Percentiles rank a stretch among this genome's conserved stretches.
phyloP scores from a whole-genome alignment of 495 filamentous ascomycete species.

The Aspergillus incahuasiensis region DNA sequence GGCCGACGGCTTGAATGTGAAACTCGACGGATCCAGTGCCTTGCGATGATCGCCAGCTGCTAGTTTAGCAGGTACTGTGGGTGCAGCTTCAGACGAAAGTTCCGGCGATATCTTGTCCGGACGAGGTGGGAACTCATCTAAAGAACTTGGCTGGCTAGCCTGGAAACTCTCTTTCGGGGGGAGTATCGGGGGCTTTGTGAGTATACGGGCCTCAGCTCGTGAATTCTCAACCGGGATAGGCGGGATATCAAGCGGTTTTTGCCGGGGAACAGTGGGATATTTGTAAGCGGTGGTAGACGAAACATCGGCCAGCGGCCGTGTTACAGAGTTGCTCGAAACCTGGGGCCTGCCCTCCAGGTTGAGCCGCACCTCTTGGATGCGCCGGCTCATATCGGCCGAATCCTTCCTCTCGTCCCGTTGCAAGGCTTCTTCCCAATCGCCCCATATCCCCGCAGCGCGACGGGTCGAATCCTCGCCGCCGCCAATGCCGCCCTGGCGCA shows the following conservation, averaged over 20 bases:
- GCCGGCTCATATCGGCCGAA: constrained; percentile 37
- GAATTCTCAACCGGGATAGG: constrained; percentile 14
- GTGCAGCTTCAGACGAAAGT: constrained; percentile 7
- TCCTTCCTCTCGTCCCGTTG: constrained; percentile 28
- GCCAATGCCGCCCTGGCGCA: constrained; percentile 48
- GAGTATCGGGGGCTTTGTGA: constrained; percentile 40
- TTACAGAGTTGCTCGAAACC: constrained; percentile 9
- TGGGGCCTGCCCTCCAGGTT: constrained; percentile 30
- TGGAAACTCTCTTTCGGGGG: constrained; percentile 46
- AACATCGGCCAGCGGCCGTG: constrained; percentile 12
- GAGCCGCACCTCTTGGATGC: constrained; percentile 41
- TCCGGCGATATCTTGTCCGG: constrained; percentile 27
- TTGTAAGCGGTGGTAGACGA: constrained; percentile 32
- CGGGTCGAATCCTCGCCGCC: constrained; percentile 53
- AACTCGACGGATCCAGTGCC: constrained; percentile 47
- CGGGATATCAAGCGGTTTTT: constrained; percentile 28
- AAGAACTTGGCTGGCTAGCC: constrained; percentile 14
- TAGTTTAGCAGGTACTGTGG: constrained; percentile 27
- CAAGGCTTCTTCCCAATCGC: constrained; percentile 48
- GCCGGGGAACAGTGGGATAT: constrained; percentile 53
- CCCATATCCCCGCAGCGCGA: constrained; percentile 60
- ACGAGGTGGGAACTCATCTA: constrained; percentile 28
- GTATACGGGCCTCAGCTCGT: constrained; percentile 22
- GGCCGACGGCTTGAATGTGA: constrained; percentile 78
- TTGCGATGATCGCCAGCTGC: constrained; percentile 19